These are phyloP conservation scores for Fusarium keratoplasticum DNA, from an alignment of 2,329 filamentous ascomycete species.

Conservation along the genomic window DNA sequence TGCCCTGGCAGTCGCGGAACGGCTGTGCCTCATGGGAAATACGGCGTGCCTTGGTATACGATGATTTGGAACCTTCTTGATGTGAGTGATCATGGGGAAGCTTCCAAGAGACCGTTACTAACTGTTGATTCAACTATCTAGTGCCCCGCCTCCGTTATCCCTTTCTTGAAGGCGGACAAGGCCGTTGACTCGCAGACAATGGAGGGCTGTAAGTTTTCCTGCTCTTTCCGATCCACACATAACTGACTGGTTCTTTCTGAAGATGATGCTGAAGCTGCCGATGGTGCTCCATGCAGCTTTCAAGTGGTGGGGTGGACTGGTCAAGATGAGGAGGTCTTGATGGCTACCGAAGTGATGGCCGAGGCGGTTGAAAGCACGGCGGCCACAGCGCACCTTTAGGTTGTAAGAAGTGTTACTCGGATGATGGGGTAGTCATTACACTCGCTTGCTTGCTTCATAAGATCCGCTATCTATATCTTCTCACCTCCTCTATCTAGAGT, in stretches of 20 bases:
- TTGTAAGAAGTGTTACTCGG: no score
- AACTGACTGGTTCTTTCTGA: not conserved
- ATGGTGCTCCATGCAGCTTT: not conserved
- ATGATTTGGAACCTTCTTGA: not conserved
- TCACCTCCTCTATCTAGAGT: not conserved
- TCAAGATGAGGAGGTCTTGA: not conserved
- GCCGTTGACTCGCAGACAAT: not conserved
- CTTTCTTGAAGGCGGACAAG: not conserved
- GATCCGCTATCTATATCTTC: not conserved
- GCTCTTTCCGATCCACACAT: accelerated
- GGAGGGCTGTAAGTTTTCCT: not conserved
- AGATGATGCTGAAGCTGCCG: not conserved
- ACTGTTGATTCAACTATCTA: not conserved
- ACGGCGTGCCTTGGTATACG: not conserved
- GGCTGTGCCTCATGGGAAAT: not conserved
- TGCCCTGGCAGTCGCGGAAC: not conserved
- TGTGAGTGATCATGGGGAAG: not conserved
- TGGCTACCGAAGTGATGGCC: not conserved
- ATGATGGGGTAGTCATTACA: not conserved
- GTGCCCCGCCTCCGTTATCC: not conserved
- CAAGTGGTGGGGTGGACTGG: not conserved
- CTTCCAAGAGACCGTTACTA: not conserved
- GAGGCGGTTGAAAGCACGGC: not conserved
- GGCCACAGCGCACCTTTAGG: not conserved
- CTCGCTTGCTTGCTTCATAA: not conserved